Base-by-base conservation (phyloP, 2,329 filamentous ascomycete genomes). In the Aschersonia sp. region DNA sequence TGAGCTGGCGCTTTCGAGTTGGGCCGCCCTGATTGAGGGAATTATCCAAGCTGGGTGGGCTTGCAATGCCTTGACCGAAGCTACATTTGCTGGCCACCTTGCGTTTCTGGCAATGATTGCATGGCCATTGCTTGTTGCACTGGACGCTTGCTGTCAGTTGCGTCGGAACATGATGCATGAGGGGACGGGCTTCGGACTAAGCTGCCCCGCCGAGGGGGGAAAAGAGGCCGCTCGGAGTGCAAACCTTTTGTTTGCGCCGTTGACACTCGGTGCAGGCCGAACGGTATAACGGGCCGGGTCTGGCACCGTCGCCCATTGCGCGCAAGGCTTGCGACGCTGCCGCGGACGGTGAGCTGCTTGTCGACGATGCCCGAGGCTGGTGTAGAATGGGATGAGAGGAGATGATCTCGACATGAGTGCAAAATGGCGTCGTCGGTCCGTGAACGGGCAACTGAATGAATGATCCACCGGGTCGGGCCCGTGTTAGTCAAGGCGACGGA, bases 251-350 rank as follows among this genome's bases (percentile, higher is more conserved):
- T 55, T 67, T 67, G 45, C 64, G 61, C 12, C 64, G 60, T 39
- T 60, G 56, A 48, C 64, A 72, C 55, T 71, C 69, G 4, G 67
- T 66, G 51, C 69, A 72, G 44, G 69, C 68, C 14, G 61, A 52
- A 42, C 62, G 60, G 44, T 48, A 42, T 29, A 50, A 49, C n/a
- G 44, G 47, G 44, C 43, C 50, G 9, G 56, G 52, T 14, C 43
- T 42, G 37, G 49, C 30, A 22, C 43, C 51, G 22, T 47, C 47
- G 29, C 47, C 51, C 55, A 54, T 54, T 5, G 45, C 50, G 47
- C 22, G 30, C 43, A 5, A 30, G n/a, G 9, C 31, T 41, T 33
- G 29, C 31, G 42, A 33, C 12, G 29, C 32, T 37, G 33, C 33
- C 12, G 31, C 46, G 4, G 32, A 12, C 22, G 32, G 30, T 37